Base-by-base conservation (phyloP, 2,329 filamentous ascomycete species). In the Aspergillus clavatus region DNA sequence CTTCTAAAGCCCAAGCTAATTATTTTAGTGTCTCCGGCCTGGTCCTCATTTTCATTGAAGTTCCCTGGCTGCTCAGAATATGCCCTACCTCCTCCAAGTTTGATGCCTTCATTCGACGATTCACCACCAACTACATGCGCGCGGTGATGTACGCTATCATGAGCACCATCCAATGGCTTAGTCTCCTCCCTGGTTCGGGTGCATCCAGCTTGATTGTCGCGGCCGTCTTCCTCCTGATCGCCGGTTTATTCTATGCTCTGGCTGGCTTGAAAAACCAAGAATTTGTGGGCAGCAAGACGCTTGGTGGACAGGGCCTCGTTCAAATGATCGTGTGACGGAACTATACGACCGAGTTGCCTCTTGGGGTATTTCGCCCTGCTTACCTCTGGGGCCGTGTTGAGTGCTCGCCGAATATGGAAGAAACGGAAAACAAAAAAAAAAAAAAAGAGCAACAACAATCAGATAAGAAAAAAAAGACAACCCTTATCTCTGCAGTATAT, bases 61-160 rank as follows among this genome's bases (percentile, higher is more conserved):
- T 98, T 14, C 93, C 93, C 22, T 84, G 97, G 48, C 86, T 98
- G 46, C 84, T 98, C 51, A 87, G 93, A 71, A 96, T 98, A 74
- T 98, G 93, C 75, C 93, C 93, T 47, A 98, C 93, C 5, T 97
- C 91, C 11, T 71, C 84, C 53, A 83, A 80, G 54, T 98, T 98
- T 73, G 93, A 98, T 69, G 75, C 73, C 55, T 84, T 89, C 66
- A 91, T 98, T 69, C 89, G 91, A 70, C 84, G 81, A 62, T 87
- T 98, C 75, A 89, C 89, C 53, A 95, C 90, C 48, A 97, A 96
- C 76, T 97, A 90, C 75, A 94, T 93, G 84, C 89, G 93, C 71
- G 91, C 91, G 16, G 86, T 76, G 46, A 85, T 95, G 65, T 98
- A 98, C 72, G 71, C 73, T 46, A 72, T 81, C 65, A 91, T 97